A percentile compares a stretch with the other conserved stretches of the same genome.
phyloP scores from a whole-genome alignment of 169 alveolate species.

The Theileria parva region DNA sequence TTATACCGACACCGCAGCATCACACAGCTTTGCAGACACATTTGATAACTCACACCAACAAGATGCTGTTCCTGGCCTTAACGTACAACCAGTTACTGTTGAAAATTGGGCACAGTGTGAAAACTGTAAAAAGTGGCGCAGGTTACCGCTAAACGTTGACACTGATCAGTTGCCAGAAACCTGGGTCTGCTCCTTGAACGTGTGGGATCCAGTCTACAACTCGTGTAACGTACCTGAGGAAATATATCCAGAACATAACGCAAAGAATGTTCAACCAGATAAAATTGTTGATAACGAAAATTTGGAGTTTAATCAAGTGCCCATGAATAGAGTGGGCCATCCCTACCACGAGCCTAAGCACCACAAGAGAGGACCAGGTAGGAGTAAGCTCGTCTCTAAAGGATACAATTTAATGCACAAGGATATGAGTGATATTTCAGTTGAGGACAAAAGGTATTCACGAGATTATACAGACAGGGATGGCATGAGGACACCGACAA shows the following conservation, averaged over 20 bases:
- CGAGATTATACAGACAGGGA: conserved; percentile 5
- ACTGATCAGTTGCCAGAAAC: conserved; percentile 71
- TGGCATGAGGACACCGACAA: conserved; percentile 7
- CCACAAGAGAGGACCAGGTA: not conserved
- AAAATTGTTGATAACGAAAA: not conserved
- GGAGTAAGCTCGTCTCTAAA: not conserved
- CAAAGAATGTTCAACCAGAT: not conserved
- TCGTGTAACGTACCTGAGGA: conserved; percentile 64
- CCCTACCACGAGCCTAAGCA: not conserved
- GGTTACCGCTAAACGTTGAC: conserved; percentile 63
- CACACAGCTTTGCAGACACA: not conserved
- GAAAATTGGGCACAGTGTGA: conserved; percentile 82
- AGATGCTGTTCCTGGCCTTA: not conserved
- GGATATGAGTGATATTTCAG: not conserved
- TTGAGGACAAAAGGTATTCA: not conserved
- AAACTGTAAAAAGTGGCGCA: conserved; percentile 75
- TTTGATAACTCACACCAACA: not conserved
- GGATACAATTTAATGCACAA: not conserved
- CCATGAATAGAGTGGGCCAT: not conserved
- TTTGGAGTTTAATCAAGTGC: not conserved
- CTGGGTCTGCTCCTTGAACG: conserved; percentile 75
- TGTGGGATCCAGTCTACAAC: conserved; percentile 68
- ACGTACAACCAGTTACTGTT: conserved; percentile 48
- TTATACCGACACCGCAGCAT: not conserved
- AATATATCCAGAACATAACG: conserved; percentile 20